Base-by-base conservation (phyloP, 352 stramenopile species). In the Globisporangium megalacanthum region DNA sequence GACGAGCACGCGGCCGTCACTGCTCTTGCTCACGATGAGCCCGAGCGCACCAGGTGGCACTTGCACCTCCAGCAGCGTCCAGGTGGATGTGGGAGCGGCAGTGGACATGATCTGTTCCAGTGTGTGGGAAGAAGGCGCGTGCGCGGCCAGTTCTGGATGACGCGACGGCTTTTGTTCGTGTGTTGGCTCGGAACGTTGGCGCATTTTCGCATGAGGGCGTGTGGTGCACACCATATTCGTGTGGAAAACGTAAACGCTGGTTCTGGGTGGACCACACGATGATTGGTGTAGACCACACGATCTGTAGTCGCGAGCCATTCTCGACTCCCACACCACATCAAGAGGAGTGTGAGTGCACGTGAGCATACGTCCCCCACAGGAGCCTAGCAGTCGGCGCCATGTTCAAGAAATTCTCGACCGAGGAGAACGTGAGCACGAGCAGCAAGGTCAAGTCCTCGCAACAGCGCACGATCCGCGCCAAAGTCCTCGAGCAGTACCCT, bases 391-490 rank as follows among this genome's bases (percentile, higher is more conserved):
- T 4, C 25, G 25, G 14, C 57, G 56, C 33, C 11, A 94, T 98
- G 93, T 99, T 98, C 73, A 98, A 98, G 80, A 89, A 84, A 61
- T 99, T 99, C 66, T 93, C 88, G 39, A 77, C 94, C 52, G 87
- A 92, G 9, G 92, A 97, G 65, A 90, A 98, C 77, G 79, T 98
- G 63, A 98, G 89, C 49, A 88, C 75, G 44, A 98, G 92, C 68
- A 98, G 95, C 65, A 96, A 99, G 77, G 88, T 99, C 51, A 99
- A 99, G 77, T 94, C 92, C 39, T 98, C 93, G 54, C 93, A 98
- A 49, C 95, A 98, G 79, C 88, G 97, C 35, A 89, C 82, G 46
- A 98, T 99, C 64, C 96, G 96, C 62, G 75, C 79, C 46, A 93
- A 96, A 70, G 94, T 99, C 56, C 56, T 96, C 33, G 88, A 97